Base-by-base conservation (phyloP, 2,329 filamentous ascomycete species). In the Exophiala xenobiotica region DNA sequence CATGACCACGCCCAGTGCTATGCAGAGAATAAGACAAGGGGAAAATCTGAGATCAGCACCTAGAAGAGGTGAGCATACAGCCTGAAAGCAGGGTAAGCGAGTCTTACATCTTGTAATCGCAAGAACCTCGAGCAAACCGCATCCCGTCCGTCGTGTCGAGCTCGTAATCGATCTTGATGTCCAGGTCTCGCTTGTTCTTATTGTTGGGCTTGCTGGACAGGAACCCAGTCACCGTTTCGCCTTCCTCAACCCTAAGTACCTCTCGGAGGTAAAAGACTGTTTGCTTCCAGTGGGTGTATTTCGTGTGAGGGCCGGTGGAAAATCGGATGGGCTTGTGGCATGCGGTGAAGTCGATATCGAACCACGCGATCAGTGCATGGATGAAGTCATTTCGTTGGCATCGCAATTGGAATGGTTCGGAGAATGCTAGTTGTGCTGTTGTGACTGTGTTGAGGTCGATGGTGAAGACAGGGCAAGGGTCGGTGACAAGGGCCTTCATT, bases 211-310 rank as follows among this genome's bases (percentile, higher is more conserved):
- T 87, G 75, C 92, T 95, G 58, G 83, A 79, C 33, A 99, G 75
- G 24, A 79, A 76, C 65, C 89, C 88, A 54, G 76, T 74, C 54
- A 99, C 79, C 65, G 82, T 78, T 77, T 99, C 93, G 51, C 87
- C 90, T 66, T 89, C 80, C 71, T 95, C 86, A 29, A 96, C 90
- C 14, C 91, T 97, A 59, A 99, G 77, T 26, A 96, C 88, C 63
- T 99, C 91, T 66, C 88, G 83, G 58, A 99, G 79, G 76, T 99
- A 99, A 77, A 99, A 97, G 57, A 99, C 93, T 9, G 93, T 99
- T 78, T 99, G 93, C 78, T 99, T 99, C 93, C 93, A 99, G 80
- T 99, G 93, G 14, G 93, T 99, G 77, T 97, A 97, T 77, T 96
- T 97, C 64, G 92, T 95, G 75, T 97, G 93, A 22, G 93, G 93